Base-by-base conservation (phyloP, 352 stramenopile genomes). In the Phytopythium chamaehyphon region DNA sequence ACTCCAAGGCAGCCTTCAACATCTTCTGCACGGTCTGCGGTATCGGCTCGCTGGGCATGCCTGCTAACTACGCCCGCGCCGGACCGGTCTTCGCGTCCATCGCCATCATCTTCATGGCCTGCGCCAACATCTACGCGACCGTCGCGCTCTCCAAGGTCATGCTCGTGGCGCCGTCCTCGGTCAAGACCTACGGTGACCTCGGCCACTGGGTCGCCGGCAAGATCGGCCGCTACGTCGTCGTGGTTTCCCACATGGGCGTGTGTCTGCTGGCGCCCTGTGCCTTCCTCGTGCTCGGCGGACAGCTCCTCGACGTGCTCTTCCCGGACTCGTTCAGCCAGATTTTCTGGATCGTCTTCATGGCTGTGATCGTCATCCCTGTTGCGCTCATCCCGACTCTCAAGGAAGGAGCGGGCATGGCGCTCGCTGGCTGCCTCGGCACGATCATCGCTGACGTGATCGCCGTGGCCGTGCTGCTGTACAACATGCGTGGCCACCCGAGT, bases 31-130 rank as follows among this genome's bases (percentile, higher is more conserved):
- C 55, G 42, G 66, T 65, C 47, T 65, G 59, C 47, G 58, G 58
- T 24, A 65, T 65, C 55, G 70, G 70, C 11, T 75, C 71, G 49
- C 66, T 82, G 23, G 69, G 67, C 24, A 76, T 82, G 55, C 67
- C 71, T 16, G 64, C 59, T 45, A 82, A 75, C 54, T 82, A 73
- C 40, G 60, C 69, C n/a, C 69, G 69, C 23, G 66, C 69, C 21
- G 66, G 69, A 8, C 66, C 66, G 3, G 64, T 65, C 16, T 62
- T 64, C 49, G 69, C 69, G 12, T 57, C 55, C 0, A 59, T 73
- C 36, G 69, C 69, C 19, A 67, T 74, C 46, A 35, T 73, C 38
- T 64, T 79, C 24, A 79, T 78, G 69, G 69, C 65, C 7, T 62
- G 63, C 26, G 66, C 57, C 51, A 78, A 78, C 56, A 69, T 75